These are phyloP conservation scores for Exophiala lecanii-corni DNA, from an alignment of 2,329 filamentous ascomycete species.

Conservation along the genomic window DNA sequence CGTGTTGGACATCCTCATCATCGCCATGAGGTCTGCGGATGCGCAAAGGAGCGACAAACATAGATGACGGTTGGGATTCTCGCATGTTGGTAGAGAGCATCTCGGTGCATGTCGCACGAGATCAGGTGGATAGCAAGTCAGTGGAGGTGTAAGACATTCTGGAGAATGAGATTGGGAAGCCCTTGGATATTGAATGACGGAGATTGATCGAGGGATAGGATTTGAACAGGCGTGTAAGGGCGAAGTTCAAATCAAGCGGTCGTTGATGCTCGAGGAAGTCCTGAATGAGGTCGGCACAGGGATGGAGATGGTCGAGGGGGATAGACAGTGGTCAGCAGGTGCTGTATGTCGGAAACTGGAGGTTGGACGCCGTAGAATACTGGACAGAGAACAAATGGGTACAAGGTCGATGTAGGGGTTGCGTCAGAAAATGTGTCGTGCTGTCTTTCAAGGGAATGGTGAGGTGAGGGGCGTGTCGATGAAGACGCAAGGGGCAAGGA, in stretches of 20 bases:
- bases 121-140: not conserved
- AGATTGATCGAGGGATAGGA: not conserved
- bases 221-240: not conserved
- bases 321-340: not conserved
- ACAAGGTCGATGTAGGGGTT: not conserved
- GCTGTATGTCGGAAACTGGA: too few relatives aligned
- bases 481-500: conserved; percentile 19
- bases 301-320: not conserved
- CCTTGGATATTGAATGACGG: not conserved
- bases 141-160: not conserved
- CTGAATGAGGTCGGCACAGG: not conserved
- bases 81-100: conserved; percentile 15
- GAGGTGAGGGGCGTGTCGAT: conserved; percentile 15
- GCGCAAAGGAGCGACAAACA: conserved; percentile 28
- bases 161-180: not conserved
- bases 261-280: not conserved
- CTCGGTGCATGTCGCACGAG: conserved; percentile 15
- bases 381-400: too few relatives aligned
- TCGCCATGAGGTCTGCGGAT: conserved; percentile 20
- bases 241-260: not conserved
- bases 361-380: too few relatives aligned
- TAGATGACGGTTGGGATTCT: conserved; percentile 19
- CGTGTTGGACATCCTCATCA: conserved; percentile 3
- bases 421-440: conserved; percentile 13
- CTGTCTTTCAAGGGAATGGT: conserved; percentile 7